Base-by-base conservation (phyloP, 179 eudicot genomes). In the Beta lomatogona region DNA sequence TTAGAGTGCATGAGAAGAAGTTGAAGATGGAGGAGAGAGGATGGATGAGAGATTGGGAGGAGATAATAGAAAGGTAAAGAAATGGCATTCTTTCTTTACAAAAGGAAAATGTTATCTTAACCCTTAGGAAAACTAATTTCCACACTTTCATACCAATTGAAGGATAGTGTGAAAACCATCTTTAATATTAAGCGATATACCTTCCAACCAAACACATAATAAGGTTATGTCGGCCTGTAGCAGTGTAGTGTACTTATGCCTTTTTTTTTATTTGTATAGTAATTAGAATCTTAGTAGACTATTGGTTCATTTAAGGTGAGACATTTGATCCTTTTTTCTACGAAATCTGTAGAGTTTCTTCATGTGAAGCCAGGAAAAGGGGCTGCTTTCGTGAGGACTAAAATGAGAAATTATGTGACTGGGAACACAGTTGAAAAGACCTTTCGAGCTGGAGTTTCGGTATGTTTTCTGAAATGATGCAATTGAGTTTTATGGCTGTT, bases 361-460 rank as follows among this genome's bases (percentile, higher is more conserved):
- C 98, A 95, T 82, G 98, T 95, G 76, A 95, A 95, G 78, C 98
- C 98, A 65, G 98, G 98, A 78, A 95, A 95, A 91, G 98, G 98
- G 79, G 98, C 98, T 82, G 98, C 98, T 12, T 95, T 87, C 89
- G 97, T 95, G 79, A 90, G 98, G 91, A 95, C 97, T 55, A 95
- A 94, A 48, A 59, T 95, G 90, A 88, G 93, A 45, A 95, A 95
- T 84, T 89, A 89, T 81, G 81, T 95, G 73, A 93, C 97, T 7
- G 98, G 98, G 78, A 95, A 92, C 86, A 85, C 94, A 74, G 95
- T 95, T 79, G 98, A 95, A 85, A 95, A 95, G 82, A 95, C 98
- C 50, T 95, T 95, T 81, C 91, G 98, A 80, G 98, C 98, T 77
- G 98, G 98, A 84, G 89, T 89, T 85, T 83, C 93, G 95, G 98